Conservation (phyloP, 192 early-diverging fungal species). For the Helicostylum pulchrum region DNA sequence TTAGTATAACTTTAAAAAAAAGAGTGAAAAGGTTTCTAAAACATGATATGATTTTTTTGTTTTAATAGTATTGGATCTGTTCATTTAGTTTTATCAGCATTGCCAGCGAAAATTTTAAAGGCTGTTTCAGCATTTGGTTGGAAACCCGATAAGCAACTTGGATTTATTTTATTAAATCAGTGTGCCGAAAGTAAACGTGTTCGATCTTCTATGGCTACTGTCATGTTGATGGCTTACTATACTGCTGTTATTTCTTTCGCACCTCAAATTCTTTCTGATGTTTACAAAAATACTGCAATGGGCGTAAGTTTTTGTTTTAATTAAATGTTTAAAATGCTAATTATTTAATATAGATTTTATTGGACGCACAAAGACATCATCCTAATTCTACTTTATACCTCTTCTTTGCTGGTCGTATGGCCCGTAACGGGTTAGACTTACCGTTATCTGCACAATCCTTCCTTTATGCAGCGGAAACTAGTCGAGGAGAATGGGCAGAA, state of each 20-base stretch:
- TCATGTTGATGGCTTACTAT: conserved; percentile 50
- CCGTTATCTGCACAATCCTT: conserved; percentile 34
- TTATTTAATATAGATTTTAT: conserved; percentile 25
- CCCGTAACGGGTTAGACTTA: conserved; percentile 34
- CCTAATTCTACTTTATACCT: conserved; percentile 51
- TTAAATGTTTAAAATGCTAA: neutral
- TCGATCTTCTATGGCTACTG: conserved; percentile 44
- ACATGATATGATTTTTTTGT: neutral
- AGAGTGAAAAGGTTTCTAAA: neutral
- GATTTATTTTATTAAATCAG: conserved; percentile 41
- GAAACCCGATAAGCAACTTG: conserved; percentile 45
- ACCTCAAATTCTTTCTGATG: conserved; percentile 42
- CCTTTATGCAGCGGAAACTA: conserved; percentile 34
- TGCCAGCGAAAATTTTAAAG: conserved; percentile 45
- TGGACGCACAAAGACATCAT: conserved; percentile 42
- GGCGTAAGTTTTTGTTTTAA: conserved; percentile 11
- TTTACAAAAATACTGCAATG: conserved; percentile 38
- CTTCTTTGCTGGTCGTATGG: conserved; percentile 47
- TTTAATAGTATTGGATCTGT: conserved; percentile 32
- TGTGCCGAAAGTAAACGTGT: conserved; percentile 44
- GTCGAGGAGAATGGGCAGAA: conserved; percentile 36
- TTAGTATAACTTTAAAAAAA: neutral
- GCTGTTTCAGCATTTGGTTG: conserved; percentile 50
- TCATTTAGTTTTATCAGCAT: conserved; percentile 44
- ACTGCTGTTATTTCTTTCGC: conserved; percentile 46